A percentile compares a stretch with the other conserved stretches of the same genome.
phyloP scores from a whole-genome alignment of 2,329 filamentous ascomycete genomes.

The Alternaria rosae region DNA sequence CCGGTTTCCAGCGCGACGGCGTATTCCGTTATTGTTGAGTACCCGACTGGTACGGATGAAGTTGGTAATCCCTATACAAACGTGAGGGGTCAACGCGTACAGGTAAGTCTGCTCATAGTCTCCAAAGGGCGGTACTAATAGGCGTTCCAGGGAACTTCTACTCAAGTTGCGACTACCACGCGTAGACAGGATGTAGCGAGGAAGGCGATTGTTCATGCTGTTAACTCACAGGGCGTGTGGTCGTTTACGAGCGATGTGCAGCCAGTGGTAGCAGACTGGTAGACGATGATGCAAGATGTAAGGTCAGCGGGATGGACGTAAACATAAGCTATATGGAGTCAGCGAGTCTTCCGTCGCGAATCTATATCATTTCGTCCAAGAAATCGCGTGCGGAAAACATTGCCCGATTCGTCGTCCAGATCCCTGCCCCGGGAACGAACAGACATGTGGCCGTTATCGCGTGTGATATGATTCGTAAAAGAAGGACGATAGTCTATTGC shows the following conservation, averaged over 20 bases:
- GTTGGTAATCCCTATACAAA: slow-evolving; percentile 9
- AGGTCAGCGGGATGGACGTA: no score
- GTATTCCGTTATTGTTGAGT: slow-evolving; percentile 18
- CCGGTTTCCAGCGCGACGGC: slow-evolving; percentile 6
- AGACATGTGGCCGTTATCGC: not conserved
- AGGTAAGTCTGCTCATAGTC: not conserved
- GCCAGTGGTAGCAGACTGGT: slow-evolving; percentile 9
- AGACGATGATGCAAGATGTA: not conserved
- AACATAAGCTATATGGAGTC: not conserved
- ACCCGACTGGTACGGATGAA: slow-evolving; percentile 15
- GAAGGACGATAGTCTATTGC: not conserved
- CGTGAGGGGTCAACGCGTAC: slow-evolving; percentile 13
- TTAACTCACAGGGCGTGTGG: slow-evolving; percentile 13
- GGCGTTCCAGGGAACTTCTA: not conserved
- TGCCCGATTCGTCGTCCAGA: slow-evolving; percentile 4
- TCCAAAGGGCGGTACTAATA: not conserved
- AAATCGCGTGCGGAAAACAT: not conserved
- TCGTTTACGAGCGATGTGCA: slow-evolving; percentile 9
- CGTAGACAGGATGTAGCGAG: slow-evolving; percentile 4
- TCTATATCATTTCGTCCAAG: not conserved
- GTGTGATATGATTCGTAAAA: no score
- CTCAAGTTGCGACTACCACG: slow-evolving; percentile 2
- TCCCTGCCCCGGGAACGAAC: not conserved
- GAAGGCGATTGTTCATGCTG: slow-evolving; percentile 12
- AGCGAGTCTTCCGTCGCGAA: not conserved